Percentiles rank a stretch among this genome's conserved stretches.
Evolutionary conservation across 352 stramenopile species (phyloP).

Genomic region (Thalassiosira mediterranea): DNA sequence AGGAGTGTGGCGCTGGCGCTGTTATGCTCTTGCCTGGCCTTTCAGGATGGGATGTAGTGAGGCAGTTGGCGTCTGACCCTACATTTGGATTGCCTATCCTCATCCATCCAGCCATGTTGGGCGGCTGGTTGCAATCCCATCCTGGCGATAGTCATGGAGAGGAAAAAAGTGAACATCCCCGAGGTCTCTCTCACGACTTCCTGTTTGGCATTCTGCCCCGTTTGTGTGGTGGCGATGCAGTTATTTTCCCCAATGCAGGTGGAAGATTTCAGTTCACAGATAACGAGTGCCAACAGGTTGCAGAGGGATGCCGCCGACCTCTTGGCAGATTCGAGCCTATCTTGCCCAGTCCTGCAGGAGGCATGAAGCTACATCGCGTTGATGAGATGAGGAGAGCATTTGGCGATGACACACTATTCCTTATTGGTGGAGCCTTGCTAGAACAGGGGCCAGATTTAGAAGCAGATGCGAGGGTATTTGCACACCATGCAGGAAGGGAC

Average conservation of each 20-base stretch:
- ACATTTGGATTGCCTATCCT: slow-evolving; percentile 36
- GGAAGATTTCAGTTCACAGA: slow-evolving; percentile 32
- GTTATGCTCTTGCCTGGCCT: slow-evolving; percentile 32
- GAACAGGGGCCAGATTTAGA: slow-evolving; percentile 43
- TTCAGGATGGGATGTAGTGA: slow-evolving; percentile 32
- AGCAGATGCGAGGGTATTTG: slow-evolving; percentile 25
- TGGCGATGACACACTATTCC: slow-evolving; percentile 36
- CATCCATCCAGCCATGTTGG: slow-evolving; percentile 38
- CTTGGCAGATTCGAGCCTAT: slow-evolving; percentile 30
- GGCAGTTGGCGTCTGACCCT: slow-evolving; percentile 22
- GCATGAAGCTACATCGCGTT: slow-evolving; percentile 36
- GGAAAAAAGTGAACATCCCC: slow-evolving; percentile 20
- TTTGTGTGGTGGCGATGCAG: slow-evolving; percentile 31
- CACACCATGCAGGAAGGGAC: slow-evolving; percentile 26
- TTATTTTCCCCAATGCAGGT: slow-evolving; percentile 36
- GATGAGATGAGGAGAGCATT: slow-evolving; percentile 31
- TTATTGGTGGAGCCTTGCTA: slow-evolving; percentile 34
- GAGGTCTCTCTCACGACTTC: slow-evolving; percentile 33
- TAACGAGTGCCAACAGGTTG: slow-evolving; percentile 29
- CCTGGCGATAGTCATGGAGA: background rate
- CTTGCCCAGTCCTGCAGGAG: slow-evolving; percentile 29
- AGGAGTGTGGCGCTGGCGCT: slow-evolving; percentile 29
- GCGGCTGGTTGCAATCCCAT: slow-evolving; percentile 30
- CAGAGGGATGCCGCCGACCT: slow-evolving; percentile 32
- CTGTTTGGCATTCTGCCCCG: slow-evolving; percentile 35